Evolutionary conservation across 1,284 basidiomycete genomes (phyloP), one percentile per base, ranked within the genome.

Genomic region (Fomes fomentarius): DNA sequence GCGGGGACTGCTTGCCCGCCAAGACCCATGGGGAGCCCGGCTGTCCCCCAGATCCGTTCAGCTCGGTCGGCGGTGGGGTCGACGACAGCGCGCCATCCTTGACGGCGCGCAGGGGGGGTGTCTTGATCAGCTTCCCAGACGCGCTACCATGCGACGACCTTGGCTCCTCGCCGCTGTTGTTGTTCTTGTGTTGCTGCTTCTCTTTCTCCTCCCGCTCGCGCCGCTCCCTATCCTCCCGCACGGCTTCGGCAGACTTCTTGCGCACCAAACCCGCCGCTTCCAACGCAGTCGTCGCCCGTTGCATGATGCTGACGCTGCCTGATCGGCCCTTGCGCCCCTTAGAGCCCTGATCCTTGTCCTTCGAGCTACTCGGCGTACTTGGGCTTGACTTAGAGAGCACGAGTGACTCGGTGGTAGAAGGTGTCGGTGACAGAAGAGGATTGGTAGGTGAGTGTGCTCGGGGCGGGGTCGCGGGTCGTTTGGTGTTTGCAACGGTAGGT

Each of bases 301-400:
- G 94, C 77, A 97, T 90, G 70, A 97, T 96, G 66, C 89, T 95
- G 50, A 96, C 89, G 52, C 93, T 95, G 5, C 91, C 89, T 1
- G 91, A 85, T 7, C 93, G 79, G 26, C 70, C 74, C 66, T 94
- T 94, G 49, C 77, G 77, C 14, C 77, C 75, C 61, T 84, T 89
- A 10, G 76, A 74, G 0, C 75, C 72, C 22, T 71, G 68, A 15
- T 76, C 76, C 56, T 72, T 74, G 31, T 81, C 80, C 60, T 76
- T 61, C 34, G 56, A 54, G 26, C 77, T 64, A 22, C 77, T 78
- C 1, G 88, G 88, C 0, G 87, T 89, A 2, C 83, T 81, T 11
- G 85, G 86, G 61, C 82, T 77, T 4, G 87, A 89, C 43, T 78
- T 76, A 2, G 71, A n/a, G n/a, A n/a, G n/a, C n/a, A n/a, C 67